Evolutionary conservation across 2,329 filamentous ascomycete genomes (phyloP).

Genomic region (Fusarium compactum): DNA sequence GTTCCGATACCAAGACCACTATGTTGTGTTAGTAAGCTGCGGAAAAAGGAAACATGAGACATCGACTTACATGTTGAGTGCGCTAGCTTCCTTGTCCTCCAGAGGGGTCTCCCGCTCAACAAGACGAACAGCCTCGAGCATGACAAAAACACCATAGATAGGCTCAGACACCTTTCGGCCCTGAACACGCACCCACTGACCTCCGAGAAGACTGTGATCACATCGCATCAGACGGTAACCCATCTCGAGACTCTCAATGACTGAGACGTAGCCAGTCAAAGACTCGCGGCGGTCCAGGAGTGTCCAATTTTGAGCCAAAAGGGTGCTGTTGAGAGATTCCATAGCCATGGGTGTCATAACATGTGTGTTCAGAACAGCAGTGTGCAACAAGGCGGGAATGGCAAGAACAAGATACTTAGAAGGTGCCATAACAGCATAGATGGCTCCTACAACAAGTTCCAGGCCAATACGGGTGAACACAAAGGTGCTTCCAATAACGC

Average conservation of each 20-base stretch:
- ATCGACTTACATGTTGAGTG: conserved; percentile 81
- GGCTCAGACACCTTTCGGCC: conserved; percentile 77
- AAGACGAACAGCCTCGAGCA: conserved; percentile 91
- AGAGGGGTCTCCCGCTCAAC: conserved; percentile 69
- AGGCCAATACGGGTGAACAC: conserved; percentile 78
- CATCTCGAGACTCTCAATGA: conserved; percentile 78
- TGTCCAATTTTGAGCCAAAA: conserved; percentile 75
- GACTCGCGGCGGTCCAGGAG: conserved; percentile 87
- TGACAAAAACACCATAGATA: conserved; percentile 95
- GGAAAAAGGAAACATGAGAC: not conserved
- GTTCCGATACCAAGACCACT: conserved; percentile 94
- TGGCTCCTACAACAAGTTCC: conserved; percentile 73
- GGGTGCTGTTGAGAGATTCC: conserved; percentile 71
- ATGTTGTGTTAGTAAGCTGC: conserved; percentile 15
- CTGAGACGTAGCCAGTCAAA: conserved; percentile 90
- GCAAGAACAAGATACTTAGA: conserved; percentile 75
- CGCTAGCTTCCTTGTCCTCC: conserved; percentile 76
- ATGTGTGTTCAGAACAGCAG: conserved; percentile 79
- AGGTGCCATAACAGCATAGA: conserved; percentile 75
- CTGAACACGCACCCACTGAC: conserved; percentile 79
- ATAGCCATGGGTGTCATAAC: conserved; percentile 72
- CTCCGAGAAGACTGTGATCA: conserved; percentile 93
- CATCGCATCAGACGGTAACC: conserved; percentile 88
- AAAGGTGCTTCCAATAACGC: conserved; percentile 70
- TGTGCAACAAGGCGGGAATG: conserved; percentile 79